Percentiles rank a stretch among this genome's conserved stretches.
Conservation (phyloP, 805 yeast genomes). For the Yamadazyma nakazawae region DNA sequence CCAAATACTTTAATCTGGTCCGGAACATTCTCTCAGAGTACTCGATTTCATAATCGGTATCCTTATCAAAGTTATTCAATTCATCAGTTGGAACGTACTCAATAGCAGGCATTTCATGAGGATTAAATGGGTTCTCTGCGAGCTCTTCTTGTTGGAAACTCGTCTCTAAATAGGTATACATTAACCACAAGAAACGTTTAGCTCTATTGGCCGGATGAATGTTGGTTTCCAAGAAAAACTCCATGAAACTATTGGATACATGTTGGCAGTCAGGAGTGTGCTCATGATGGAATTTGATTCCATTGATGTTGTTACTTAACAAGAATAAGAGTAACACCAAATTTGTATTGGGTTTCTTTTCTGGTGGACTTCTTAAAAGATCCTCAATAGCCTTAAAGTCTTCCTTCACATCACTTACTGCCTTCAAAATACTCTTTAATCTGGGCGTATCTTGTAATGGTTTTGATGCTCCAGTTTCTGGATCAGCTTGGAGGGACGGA, state of each 20-base stretch:
- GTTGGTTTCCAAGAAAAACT: slow-evolving; percentile 62
- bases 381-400: slow-evolving; percentile 45
- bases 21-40: slow-evolving; percentile 48
- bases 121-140: slow-evolving; percentile 56
- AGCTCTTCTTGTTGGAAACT: slow-evolving; percentile 51
- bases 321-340: slow-evolving; percentile 69
- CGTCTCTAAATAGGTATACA: slow-evolving; percentile 79
- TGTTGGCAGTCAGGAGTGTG: slow-evolving; percentile 16
- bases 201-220: slow-evolving; percentile 67
- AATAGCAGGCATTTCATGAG: slow-evolving; percentile 34
- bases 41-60: slow-evolving; percentile 46
- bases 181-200: slow-evolving; percentile 73
- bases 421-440: slow-evolving; percentile 82
- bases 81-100: slow-evolving; percentile 28
- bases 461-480: slow-evolving; percentile 49
- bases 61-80: slow-evolving; percentile 37
- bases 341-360: slow-evolving; percentile 52
- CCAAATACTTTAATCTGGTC: slow-evolving; percentile 38
- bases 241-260: slow-evolving; percentile 53
- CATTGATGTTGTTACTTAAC: slow-evolving; percentile 60
- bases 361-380: slow-evolving; percentile 34
- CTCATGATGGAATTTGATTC: slow-evolving; percentile 39
- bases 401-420: slow-evolving; percentile 71
- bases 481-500: slow-evolving; percentile 78
- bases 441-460: slow-evolving; percentile 95